Evolutionary conservation across 1,284 basidiomycete species (phyloP), one percentile per base, ranked within the genome.

Genomic region (Malassezia arunalokei): DNA sequence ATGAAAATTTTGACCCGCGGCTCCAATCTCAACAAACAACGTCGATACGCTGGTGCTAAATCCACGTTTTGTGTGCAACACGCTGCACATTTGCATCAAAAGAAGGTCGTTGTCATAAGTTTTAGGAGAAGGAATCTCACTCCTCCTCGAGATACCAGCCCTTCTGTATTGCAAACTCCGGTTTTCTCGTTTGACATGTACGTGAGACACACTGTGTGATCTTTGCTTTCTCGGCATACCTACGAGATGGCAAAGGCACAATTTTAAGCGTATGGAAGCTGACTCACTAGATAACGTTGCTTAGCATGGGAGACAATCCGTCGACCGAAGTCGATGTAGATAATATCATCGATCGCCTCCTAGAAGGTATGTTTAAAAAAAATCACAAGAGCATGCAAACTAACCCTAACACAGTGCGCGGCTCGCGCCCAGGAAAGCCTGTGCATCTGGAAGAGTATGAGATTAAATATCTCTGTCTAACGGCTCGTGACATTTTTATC

Each of bases 391-490:
- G 33, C 11, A 35, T 3, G 33, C 33, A 35, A 15, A n/a, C 17
- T 33, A 15, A 43, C 45, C 20, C 17, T 14, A 9, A 38, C n/a
- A 28, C 74, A 91, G 88, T 92, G 55, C 86, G 88, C 74, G 88
- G 88, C 44, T 72, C 69, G 87, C 90, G 88, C 74, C 88, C 88
- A 45, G 88, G 89, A 62, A 92, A 90, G 77, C 86, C 87, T 42
- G 88, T 92, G 44, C 87, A 91, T 73, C 79, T 92, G 52, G 85
- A 87, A 76, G 89, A 92, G 76, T 89, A 88, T 77, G 89, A 92
- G 78, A 92, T 92, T 80, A 90, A 88, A 76, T 88, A 87, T 74
- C 80, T 92, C 61, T 92, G 88, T 78, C 87, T 87, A 73, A 89
- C 86, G 78, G 88, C 89, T 57, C 80, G 89, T 65, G 88, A 92